Percentiles rank a stretch among this genome's conserved stretches.
These are phyloP conservation scores for Sporobolomyces roseus DNA, from an alignment of 768 basidiomycete genomes.

Conservation along the genomic window DNA sequence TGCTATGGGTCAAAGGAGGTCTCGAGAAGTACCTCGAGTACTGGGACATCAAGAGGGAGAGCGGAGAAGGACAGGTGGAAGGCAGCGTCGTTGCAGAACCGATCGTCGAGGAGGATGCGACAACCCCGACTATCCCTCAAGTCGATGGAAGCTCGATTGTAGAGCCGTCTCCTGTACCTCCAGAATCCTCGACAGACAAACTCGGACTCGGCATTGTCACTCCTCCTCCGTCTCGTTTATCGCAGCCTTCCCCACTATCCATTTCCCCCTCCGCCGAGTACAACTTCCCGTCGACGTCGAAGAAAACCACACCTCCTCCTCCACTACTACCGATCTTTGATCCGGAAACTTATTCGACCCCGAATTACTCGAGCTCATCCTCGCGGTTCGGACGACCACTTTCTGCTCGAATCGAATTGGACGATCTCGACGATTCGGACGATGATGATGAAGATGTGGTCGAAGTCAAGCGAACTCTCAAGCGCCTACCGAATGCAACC, in stretches of 20 bases:
- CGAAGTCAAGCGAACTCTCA: slow-evolving; percentile 41
- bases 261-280: slow-evolving; percentile 35
- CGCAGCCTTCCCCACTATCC: slow-evolving; percentile 36
- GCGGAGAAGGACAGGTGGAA: slow-evolving; percentile 52
- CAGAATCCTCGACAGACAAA: too few relatives aligned
- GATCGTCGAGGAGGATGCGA: slow-evolving; percentile 43
- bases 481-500: slow-evolving; percentile 39
- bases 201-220: background rate
- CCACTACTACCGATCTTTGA: slow-evolving; percentile 9
- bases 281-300: slow-evolving; percentile 54
- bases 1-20: slow-evolving; percentile 61
- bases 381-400: background rate
- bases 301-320: slow-evolving; percentile 49
- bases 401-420: slow-evolving; percentile 42
- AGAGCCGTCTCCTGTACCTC: background rate
- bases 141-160: background rate
- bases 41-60: slow-evolving; percentile 45
- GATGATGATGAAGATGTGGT: slow-evolving; percentile 37
- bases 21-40: slow-evolving; percentile 60
- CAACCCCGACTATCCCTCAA: background rate
- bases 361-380: background rate
- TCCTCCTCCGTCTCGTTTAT: background rate
- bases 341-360: background rate
- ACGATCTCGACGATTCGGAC: slow-evolving; percentile 44
- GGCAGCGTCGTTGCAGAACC: slow-evolving; percentile 72